Conservation (phyloP, 495 filamentous ascomycete genomes). For the Podospora australis region DNA sequence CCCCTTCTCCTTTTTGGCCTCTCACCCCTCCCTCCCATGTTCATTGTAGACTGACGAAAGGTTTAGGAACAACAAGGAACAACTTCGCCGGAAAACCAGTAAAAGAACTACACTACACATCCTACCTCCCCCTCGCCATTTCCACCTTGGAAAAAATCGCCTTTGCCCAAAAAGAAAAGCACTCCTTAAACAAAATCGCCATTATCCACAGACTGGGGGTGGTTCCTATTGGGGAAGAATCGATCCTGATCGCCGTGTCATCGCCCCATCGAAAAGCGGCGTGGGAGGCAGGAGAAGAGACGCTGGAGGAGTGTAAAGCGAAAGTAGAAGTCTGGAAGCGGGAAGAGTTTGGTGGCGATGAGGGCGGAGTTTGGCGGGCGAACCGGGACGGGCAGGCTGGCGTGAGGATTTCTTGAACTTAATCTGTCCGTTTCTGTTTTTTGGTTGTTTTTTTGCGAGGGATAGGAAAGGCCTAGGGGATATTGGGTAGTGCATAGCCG, state of each 20-base stretch:
- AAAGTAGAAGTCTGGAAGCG: constrained; percentile 91
- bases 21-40: constrained; percentile 7
- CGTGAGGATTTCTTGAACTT: constrained; percentile 23
- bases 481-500: too few relatives aligned
- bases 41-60: neutral
- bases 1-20: constrained; percentile 6
- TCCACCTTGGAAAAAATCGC: constrained; percentile 69
- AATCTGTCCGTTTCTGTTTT: neutral
- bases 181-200: constrained; percentile 61
- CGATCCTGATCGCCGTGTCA: constrained; percentile 84
- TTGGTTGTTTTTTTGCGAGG: neutral
- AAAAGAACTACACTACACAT: constrained; percentile 68
- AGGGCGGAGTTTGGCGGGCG: constrained; percentile 84
- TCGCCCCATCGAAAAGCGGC: constrained; percentile 80
- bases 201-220: constrained; percentile 83
- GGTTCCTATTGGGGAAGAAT: constrained; percentile 85
- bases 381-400: constrained; percentile 72
- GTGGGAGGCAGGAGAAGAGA: constrained; percentile 85
- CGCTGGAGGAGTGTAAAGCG: constrained; percentile 79
- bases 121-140: constrained; percentile 73
- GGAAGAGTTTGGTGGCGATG: constrained; percentile 76
- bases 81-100: constrained; percentile 72
- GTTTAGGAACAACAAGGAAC: constrained; percentile 75
- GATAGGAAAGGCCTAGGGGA: too few relatives aligned
- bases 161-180: constrained; percentile 45